A percentile compares a stretch with the other conserved stretches of the same genome.
These are phyloP conservation scores for Xanthoconium separans DNA, from an alignment of 1,284 basidiomycete species.

Conservation along the genomic window DNA sequence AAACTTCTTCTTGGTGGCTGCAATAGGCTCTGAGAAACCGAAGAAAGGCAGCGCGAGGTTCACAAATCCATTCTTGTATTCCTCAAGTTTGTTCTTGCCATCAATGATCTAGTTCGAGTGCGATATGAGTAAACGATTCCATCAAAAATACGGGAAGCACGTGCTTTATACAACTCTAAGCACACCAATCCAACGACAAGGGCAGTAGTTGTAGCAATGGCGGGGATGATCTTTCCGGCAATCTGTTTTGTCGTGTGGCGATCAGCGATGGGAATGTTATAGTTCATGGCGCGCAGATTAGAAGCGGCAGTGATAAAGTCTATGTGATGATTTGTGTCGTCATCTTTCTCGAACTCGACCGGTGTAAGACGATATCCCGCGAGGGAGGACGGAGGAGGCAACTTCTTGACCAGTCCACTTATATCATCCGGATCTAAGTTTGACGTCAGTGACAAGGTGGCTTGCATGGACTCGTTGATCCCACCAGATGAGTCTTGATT, in stretches of 20 bases:
- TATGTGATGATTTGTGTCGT: conserved; percentile 97
- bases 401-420: conserved; percentile 56
- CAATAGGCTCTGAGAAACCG: conserved; percentile 98
- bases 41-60: conserved; percentile 99
- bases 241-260: conserved; percentile 97
- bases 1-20: conserved; percentile 89
- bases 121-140: conserved; percentile 2
- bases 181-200: conserved; percentile 95
- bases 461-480: conserved; percentile 13
- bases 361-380: conserved; percentile 94
- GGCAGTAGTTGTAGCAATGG: conserved; percentile 97
- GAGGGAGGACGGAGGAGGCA: conserved; percentile 88
- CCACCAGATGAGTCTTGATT: conserved; percentile 50
- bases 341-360: conserved; percentile 99
- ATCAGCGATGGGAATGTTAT: conserved; percentile 87
- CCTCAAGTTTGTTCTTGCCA: conserved; percentile 88
- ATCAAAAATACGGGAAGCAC: conserved; percentile 7
- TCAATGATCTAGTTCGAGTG: conserved; percentile 80
- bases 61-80: conserved; percentile 98
- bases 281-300: conserved; percentile 96
- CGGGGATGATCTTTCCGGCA: conserved; percentile 99
- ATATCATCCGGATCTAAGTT: conserved; percentile 52
- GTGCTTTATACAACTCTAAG: conserved; percentile 94
- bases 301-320: conserved; percentile 99
- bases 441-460: conserved; percentile 7